Base-by-base conservation (phyloP, 176 grass and related monocot species). In the Lolium rigidum region DNA sequence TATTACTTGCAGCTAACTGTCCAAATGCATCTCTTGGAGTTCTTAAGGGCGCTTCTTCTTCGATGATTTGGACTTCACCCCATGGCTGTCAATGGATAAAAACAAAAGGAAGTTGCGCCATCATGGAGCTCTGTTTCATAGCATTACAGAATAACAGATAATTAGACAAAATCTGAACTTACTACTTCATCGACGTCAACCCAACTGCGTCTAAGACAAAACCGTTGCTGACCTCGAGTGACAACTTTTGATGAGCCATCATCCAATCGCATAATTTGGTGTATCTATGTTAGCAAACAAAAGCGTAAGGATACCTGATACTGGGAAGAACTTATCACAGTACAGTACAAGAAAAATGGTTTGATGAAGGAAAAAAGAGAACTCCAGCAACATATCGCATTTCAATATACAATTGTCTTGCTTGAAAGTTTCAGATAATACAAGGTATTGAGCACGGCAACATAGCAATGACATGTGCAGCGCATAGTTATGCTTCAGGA, bases 21-120 rank as follows among this genome's bases (percentile, higher is more conserved):
- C 75, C 88, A 88, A 98, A 98, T 90, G 94, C 92, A 82, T 94
- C 92, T 73, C 79, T 98, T 87, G 94, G 92, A 84, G 92, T 98
- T 90, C 88, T 94, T 51, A 81, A 78, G 84, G 97, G 92, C 37
- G 79, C 80, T 84, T 95, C 97, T 94, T 98, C 97, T 85, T 92
- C 62, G 41, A 98, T 87, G 49, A 98, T 98, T 90, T 91, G 81
- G 70, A 98, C 82, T 90, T 98, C 97, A 78, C 92, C 97, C 81
- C 88, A 98, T 79, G 92, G 90, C 97, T 98, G 71, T 89, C 70
- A 38, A 75, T 76, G 26, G 58, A 88, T 76, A 37, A 47, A 88
- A 61, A 73, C 28, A 68, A 26, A 77, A 89, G 77, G 6, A 67
- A 57, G 60, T 50, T 60, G 56, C 70, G 59, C 28, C 87, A 11